Conservation (phyloP, 495 filamentous ascomycete genomes). For the Hypoxylon fuscum region DNA sequence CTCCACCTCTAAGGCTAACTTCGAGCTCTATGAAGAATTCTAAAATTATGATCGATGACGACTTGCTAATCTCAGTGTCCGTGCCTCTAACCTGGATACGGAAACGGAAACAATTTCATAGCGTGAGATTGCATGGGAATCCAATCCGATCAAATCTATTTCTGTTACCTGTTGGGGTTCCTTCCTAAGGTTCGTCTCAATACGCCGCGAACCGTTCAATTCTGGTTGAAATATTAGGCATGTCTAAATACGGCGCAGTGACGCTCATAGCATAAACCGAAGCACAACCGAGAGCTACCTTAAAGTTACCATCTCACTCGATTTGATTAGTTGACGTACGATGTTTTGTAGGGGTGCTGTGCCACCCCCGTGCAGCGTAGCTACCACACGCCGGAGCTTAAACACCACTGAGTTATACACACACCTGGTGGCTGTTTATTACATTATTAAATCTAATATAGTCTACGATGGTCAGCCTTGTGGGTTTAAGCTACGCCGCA, state of each 20-base stretch:
- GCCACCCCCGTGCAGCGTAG: conserved; percentile 14
- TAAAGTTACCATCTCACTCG: not conserved
- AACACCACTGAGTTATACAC: not conserved
- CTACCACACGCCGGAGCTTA: not conserved
- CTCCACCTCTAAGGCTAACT: conserved; percentile 1
- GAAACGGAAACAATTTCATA: no score
- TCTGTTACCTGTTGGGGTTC: not conserved
- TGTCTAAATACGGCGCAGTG: conserved; percentile 5
- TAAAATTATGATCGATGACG: not conserved
- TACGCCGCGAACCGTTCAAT: not conserved
- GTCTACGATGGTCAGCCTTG: not conserved
- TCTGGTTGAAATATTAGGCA: not conserved
- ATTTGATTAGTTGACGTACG: conserved; percentile 16
- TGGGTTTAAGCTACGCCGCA: no score
- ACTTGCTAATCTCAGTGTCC: conserved; percentile 1
- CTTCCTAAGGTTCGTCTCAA: not conserved
- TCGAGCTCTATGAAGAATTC: not conserved
- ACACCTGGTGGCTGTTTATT: no score
- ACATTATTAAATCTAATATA: no score
- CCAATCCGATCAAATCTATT: no score
- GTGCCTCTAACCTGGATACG: conserved; percentile 1
- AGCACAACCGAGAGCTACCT: not conserved
- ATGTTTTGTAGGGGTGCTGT: conserved; percentile 1
- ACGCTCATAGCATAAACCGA: not conserved
- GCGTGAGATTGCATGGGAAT: no score